A percentile compares a stretch with the other conserved stretches of the same genome.
These are phyloP conservation scores for Rubroshorea leprosula DNA, from an alignment of 345 rosid species.

Conservation along the genomic window DNA sequence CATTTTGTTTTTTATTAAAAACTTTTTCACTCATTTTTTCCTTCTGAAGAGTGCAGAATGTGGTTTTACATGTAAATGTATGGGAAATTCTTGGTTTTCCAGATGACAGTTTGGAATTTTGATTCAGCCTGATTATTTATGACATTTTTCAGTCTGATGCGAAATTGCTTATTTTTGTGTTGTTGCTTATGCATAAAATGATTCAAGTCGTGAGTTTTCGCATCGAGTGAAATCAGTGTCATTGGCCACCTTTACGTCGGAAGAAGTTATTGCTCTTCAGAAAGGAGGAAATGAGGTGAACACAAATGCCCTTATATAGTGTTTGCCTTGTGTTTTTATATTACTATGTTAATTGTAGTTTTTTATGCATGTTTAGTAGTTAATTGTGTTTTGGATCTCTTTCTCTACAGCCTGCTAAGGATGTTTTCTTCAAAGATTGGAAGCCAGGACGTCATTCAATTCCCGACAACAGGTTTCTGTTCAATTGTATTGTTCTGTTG, in stretches of 20 bases:
- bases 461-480: conserved; percentile 67
- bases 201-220: conserved; percentile 79
- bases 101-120: too few species aligned
- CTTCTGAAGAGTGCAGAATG: too few species aligned
- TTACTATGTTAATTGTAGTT: background rate
- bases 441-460: conserved; percentile 53
- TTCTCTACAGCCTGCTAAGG: conserved; percentile 61
- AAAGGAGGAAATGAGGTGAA: conserved; percentile 90
- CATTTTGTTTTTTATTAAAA: background rate
- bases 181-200: background rate
- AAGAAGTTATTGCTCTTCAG: conserved; percentile 69
- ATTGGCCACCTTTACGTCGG: conserved; percentile 84
- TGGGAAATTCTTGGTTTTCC: background rate
- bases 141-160: background rate
- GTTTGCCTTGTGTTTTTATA: background rate
- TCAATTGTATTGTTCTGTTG: background rate
- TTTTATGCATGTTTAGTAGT: background rate
- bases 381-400: background rate
- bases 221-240: conserved; percentile 92
- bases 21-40: too few species aligned
- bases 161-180: background rate
- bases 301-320: background rate
- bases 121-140: too few species aligned
- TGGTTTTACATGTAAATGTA: too few species aligned
- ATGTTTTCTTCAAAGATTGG: conserved; percentile 73